phyloP scores from a whole-genome alignment of 495 filamentous ascomycete species.

The Barbatosphaeria neglecta region DNA sequence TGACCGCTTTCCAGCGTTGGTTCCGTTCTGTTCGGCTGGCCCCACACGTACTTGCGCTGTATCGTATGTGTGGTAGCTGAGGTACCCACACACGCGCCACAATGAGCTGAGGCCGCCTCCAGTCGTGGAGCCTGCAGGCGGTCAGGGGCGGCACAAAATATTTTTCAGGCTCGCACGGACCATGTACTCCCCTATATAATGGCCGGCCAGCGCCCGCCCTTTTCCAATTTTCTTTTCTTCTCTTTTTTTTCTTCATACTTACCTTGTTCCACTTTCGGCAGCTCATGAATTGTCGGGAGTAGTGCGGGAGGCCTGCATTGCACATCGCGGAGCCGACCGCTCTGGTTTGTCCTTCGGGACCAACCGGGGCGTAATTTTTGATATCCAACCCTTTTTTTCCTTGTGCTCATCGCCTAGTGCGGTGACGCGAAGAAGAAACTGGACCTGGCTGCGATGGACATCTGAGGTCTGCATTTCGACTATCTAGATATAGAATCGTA shows the following conservation, averaged over 20 bases:
- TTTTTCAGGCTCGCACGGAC: constrained; percentile 3
- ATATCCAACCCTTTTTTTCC: constrained; percentile 8
- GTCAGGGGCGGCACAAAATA: neutral
- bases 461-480: no score
- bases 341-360: constrained; percentile 9
- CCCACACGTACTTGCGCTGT: no score
- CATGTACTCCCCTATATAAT: neutral
- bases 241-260: constrained; percentile 25
- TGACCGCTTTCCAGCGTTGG: no score
- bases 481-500: no score
- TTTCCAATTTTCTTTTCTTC: constrained; percentile 7
- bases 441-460: no score
- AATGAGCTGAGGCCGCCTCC: neutral
- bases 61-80: no score
- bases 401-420: constrained; percentile 6
- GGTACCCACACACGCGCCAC: no score
- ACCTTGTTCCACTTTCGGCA: constrained; percentile 20
- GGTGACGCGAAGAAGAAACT: constrained; percentile 6
- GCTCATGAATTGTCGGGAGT: constrained; percentile 17
- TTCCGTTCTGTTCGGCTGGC: no score
- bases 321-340: constrained; percentile 12
- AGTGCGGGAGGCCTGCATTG: constrained; percentile 22
- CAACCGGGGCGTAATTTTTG: constrained; percentile 8
- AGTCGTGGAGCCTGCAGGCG: neutral
- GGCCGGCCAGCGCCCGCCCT: neutral